Evolutionary conservation across 257 asterid species (phyloP), one percentile per base, ranked within the genome.

Genomic region (Verbascum thapsus): DNA sequence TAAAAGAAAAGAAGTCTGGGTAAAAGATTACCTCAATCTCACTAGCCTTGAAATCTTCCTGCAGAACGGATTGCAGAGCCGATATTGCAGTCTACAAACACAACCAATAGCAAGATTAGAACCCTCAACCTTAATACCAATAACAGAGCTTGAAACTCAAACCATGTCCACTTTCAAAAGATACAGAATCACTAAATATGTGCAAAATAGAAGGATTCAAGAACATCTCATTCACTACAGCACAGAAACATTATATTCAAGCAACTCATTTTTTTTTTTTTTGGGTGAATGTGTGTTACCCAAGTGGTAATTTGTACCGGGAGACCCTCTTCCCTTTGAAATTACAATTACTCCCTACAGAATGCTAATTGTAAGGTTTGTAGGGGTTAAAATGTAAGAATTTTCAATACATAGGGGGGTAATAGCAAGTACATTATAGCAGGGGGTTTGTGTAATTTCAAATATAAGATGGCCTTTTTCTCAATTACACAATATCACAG

Each of bases 41-140:
- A 76, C 79, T 92, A 69, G 98, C 96, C 83, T 88, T 92, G 78
- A 91, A 91, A 79, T 91, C 98, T 73, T 92, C 98, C 74, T 92
- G 98, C 10, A 92, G 90, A 61, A 92, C 97, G 55, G 98, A 92
- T 61, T 92, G 98, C 71, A 92, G 81, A 63, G 98, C 98, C 47
- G 97, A 85, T 53, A 92, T 88, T 38, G 98, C 87, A 51, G 94
- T 92, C 98, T 91, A 62, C 72, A 79, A 44, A 61, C 22, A 19
- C 17, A 40, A 80, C 59, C 51, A 40, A 54, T 22, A 26, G 12
- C n/a, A 13, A 54, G 5, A 70, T 65, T 17, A 73, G 34, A 69
- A 62, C 30, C 15, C 55, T 2, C 49, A 55, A 57, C 34, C 12
- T 20, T 40, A 10, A 19, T 13, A 8, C 17, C 20, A 20, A 63